These are phyloP conservation scores for Aspergillus tubingensis DNA, from an alignment of 2,329 filamentous ascomycete species.

Conservation along the genomic window DNA sequence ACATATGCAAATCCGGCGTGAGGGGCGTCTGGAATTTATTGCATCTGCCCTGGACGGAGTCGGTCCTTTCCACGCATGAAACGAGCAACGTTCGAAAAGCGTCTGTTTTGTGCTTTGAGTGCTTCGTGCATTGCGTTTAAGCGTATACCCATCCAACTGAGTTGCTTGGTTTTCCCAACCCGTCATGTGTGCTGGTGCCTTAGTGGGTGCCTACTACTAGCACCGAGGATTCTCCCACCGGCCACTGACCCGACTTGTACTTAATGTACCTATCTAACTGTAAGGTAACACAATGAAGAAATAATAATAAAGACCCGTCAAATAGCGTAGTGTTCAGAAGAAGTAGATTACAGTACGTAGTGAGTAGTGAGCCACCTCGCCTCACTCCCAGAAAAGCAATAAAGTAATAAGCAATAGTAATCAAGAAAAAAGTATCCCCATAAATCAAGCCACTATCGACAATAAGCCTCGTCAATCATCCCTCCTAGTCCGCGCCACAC, in stretches of 20 bases:
- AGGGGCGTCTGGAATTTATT: slow-evolving; percentile 8
- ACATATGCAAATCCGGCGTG: slow-evolving; percentile 6
- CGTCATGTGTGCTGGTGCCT: neutral
- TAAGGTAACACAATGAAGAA: slow-evolving; percentile 2
- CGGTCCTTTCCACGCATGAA: slow-evolving; percentile 12
- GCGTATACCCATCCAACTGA: slow-evolving; percentile 28
- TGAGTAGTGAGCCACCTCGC: too few species aligned
- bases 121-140: slow-evolving; percentile 21
- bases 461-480: too few species aligned
- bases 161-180: neutral
- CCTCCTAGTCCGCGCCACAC: too few species aligned
- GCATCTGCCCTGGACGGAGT: slow-evolving; percentile 1
- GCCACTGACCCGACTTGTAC: neutral
- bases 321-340: neutral
- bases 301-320: neutral
- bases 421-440: too few species aligned
- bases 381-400: too few species aligned
- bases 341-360: too few species aligned
- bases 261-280: neutral
- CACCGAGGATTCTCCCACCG: neutral
- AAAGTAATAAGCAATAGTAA: too few species aligned
- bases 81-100: slow-evolving; percentile 17
- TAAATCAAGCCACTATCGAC: too few species aligned
- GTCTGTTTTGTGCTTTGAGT: slow-evolving; percentile 20
- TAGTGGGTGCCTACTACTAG: slow-evolving; percentile 2